Conservation (phyloP, 805 yeast genomes). For the Hanseniaspora guilliermondii region DNA sequence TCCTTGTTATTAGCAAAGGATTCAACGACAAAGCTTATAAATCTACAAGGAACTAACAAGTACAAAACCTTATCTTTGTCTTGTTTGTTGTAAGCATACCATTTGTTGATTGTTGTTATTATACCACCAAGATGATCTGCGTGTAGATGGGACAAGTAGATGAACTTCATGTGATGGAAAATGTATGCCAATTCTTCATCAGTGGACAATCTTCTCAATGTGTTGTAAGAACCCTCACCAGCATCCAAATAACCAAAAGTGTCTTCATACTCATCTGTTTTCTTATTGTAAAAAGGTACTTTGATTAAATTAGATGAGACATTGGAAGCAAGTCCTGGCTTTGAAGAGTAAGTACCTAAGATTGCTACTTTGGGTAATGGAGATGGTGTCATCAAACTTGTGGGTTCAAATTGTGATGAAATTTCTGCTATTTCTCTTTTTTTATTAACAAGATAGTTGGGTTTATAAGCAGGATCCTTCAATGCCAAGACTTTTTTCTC, state of each 20-base stretch:
- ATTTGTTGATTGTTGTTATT: constrained; percentile 51
- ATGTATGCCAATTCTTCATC: constrained; percentile 32
- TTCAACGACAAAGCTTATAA: constrained; percentile 51
- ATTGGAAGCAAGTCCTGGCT: constrained; percentile 75
- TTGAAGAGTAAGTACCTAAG: constrained; percentile 85
- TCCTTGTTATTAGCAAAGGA: constrained; percentile 1
- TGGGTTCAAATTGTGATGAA: background rate
- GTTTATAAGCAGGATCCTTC: background rate
- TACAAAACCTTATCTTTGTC: constrained; percentile 34
- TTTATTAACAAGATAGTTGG: background rate
- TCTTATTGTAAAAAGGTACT: constrained; percentile 36
- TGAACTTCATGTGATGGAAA: constrained; percentile 48
- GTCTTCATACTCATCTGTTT: constrained; percentile 22
- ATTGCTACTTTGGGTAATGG: constrained; percentile 44
- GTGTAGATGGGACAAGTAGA: constrained; percentile 80
- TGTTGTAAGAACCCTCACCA: constrained; percentile 86
- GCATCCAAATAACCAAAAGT: constrained; percentile 64
- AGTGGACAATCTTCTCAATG: constrained; percentile 51
- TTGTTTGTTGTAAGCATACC: constrained; percentile 39
- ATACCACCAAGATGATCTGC: constrained; percentile 95
- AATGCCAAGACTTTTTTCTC: background rate
- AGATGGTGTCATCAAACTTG: background rate
- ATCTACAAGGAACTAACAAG: constrained; percentile 66
- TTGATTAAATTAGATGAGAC: constrained; percentile 72
- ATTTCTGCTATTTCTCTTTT: background rate